A percentile compares a stretch with the other conserved stretches of the same genome.
Conservation (phyloP, 1,284 basidiomycete species). For the Apiotrichum veenhuisii region DNA sequence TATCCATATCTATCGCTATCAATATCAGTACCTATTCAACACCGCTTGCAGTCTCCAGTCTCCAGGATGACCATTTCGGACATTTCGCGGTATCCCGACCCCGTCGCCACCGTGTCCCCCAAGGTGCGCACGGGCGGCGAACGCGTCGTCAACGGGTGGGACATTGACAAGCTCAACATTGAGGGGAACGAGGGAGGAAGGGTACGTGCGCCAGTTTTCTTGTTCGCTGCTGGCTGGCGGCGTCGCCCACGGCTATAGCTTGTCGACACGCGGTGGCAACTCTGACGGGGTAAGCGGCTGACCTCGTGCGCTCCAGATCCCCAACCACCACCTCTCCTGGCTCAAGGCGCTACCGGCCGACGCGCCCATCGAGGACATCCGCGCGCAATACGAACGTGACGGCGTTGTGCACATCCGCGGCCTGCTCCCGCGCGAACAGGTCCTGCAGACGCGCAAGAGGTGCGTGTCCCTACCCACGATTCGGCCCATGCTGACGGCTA, state of each 20-base stretch:
- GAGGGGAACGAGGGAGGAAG: constrained; percentile 19
- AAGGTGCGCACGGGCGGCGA: constrained; percentile 8
- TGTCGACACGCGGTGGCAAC: too few relatives aligned
- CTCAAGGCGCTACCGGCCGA: constrained; percentile 11
- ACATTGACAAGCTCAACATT: constrained; percentile 9
- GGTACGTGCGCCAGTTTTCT: background rate
- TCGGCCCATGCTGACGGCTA: background rate
- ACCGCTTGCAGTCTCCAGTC: too few relatives aligned
- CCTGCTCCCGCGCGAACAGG: constrained; percentile 10
- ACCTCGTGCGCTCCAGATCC: constrained; percentile 10
- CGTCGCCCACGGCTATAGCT: too few relatives aligned
- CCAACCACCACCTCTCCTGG: constrained; percentile 13
- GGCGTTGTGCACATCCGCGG: constrained; percentile 19
- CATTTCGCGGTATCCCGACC: constrained; percentile 9
- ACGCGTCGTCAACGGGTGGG: constrained; percentile 1
- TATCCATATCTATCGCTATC: too few relatives aligned
- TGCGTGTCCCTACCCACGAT: background rate
- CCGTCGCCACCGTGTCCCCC: constrained; percentile 1
- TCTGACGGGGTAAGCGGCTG: too few relatives aligned
- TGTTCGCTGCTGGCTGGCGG: too few relatives aligned
- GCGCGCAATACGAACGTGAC: constrained; percentile 16
- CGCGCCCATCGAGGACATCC: constrained; percentile 15
- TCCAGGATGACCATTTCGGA: constrained; percentile 15
- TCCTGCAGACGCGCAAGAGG: constrained; percentile 10
- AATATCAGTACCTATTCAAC: too few relatives aligned